Conservation (phyloP, 306 rosid species). For the Malus orientalis region DNA sequence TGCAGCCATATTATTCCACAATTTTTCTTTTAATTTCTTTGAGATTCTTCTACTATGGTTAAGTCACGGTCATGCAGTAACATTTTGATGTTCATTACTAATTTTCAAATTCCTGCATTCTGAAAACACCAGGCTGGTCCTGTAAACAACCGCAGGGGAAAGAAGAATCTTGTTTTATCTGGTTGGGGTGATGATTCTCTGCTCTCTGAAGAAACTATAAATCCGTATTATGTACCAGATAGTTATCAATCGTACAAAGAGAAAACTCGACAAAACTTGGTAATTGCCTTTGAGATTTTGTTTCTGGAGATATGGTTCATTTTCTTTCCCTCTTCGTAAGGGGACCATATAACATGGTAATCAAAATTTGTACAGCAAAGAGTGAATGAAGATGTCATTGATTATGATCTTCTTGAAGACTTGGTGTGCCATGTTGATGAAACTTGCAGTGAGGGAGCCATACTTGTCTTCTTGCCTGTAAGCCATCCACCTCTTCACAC, state of each 20-base stretch:
- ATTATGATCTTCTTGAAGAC: conserved; percentile 90
- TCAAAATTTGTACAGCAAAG: conserved; percentile 44
- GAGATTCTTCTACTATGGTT: background rate
- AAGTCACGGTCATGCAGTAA: background rate
- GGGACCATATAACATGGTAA: conserved; percentile 18
- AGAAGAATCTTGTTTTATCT: conserved; percentile 81
- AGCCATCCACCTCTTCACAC: conserved; percentile 26
- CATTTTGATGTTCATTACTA: background rate
- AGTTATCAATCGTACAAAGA: conserved; percentile 61
- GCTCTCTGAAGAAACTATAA: conserved; percentile 59
- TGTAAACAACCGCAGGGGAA: conserved; percentile 66
- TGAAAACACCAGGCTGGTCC: conserved; percentile 49
- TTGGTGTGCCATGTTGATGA: conserved; percentile 73
- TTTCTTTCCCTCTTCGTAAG: background rate
- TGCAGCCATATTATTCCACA: background rate
- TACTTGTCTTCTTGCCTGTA: conserved; percentile 96
- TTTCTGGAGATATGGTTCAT: background rate
- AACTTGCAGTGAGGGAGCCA: conserved; percentile 65
- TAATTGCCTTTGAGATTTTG: conserved; percentile 26
- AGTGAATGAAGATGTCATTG: conserved; percentile 85
- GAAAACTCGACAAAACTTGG: conserved; percentile 74
- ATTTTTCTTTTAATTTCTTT: background rate
- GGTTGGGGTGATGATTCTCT: conserved; percentile 89
- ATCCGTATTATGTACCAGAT: conserved; percentile 58
- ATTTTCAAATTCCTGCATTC: conserved; percentile 20